Evolutionary conservation across 208 protist species (phyloP).

Genomic region (Crithidia sp.): DNA sequence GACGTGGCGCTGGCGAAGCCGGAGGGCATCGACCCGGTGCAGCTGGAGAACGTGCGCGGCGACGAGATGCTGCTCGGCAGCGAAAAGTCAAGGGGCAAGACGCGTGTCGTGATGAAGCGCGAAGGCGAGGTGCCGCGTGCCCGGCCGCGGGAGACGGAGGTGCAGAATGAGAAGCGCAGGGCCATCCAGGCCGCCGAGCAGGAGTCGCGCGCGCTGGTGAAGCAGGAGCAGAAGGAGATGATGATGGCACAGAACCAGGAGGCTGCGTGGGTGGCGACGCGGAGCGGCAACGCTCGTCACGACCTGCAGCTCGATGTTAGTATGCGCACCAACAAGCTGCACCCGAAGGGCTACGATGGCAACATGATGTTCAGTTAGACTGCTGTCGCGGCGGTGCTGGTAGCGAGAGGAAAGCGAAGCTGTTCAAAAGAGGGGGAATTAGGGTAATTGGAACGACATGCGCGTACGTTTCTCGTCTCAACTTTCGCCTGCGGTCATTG

Average conservation of each 20-base stretch:
- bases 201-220: constrained; percentile 57
- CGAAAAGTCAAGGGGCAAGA: constrained; percentile 33
- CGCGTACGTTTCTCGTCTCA: no score
- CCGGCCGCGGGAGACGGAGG: constrained; percentile 66
- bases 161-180: constrained; percentile 56
- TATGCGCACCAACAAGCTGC: constrained; percentile 83
- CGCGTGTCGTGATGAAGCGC: constrained; percentile 50
- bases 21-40: constrained; percentile 40
- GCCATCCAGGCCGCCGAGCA: constrained; percentile 64
- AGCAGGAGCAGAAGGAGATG: constrained; percentile 71
- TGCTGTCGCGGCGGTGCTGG: background rate
- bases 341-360: constrained; percentile 92
- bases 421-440: background rate
- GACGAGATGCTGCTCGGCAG: constrained; percentile 49
- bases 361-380: constrained; percentile 62
- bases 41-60: constrained; percentile 50
- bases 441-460: no score
- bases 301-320: constrained; percentile 66
- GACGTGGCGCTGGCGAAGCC: constrained; percentile 64
- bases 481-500: no score
- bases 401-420: no score
- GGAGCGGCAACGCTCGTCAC: constrained; percentile 53
- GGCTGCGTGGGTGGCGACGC: constrained; percentile 41
- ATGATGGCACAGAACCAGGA: constrained; percentile 59
- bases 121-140: constrained; percentile 73